Base-by-base conservation (phyloP, 495 filamentous ascomycete genomes). In the Aspergillus funiculosus region DNA sequence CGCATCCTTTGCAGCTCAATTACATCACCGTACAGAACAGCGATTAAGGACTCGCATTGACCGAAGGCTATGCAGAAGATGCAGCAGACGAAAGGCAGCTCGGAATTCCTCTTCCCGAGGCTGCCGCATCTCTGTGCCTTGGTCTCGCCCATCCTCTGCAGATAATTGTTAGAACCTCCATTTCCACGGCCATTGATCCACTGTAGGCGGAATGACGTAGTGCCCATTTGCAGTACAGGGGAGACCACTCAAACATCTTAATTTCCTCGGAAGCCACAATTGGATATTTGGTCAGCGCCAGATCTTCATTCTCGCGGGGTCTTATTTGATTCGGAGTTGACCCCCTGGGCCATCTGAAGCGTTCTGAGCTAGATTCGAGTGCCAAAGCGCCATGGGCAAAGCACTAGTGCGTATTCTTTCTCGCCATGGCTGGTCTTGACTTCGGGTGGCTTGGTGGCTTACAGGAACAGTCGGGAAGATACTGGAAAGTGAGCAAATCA, bases 201-300 rank as follows among this genome's bases (percentile, higher is more conserved):
- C 27, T n/a, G 11, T 25, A 26, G 9, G 30, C 29, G 18, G 25
- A n/a, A 44, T 43, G 39, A 30, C 47, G 32, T 43, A 21, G 25
- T 14, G n/a, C 15, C 39, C 26, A 31, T 17, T 15, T 17, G 13
- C 13, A 11, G 29, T 10, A 32, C 34, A 17, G 24, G 29, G 22
- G 31, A 24, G 6, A 9, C 32, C 26, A 13, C 29, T 44, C 9
- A n/a, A 18, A 6, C 14, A 17, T 38, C 35, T 45, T 38, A 37
- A 42, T 42, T 46, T 37, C 27, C 24, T 43, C 17, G 31, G 39
- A 34, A 34, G 34, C 37, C 39, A 32, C 34, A 37, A 47, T 19
- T 48, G 18, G 38, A 25, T 22, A 20, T n/a, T 20, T 38, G 50
- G 35, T 46, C 49, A 30, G 22, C 43, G 28, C 22, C 8, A 13